Evolutionary conservation across 345 rosid species (phyloP), one percentile per base, ranked within the genome.

Genomic region (Anastatica hierochuntica): DNA sequence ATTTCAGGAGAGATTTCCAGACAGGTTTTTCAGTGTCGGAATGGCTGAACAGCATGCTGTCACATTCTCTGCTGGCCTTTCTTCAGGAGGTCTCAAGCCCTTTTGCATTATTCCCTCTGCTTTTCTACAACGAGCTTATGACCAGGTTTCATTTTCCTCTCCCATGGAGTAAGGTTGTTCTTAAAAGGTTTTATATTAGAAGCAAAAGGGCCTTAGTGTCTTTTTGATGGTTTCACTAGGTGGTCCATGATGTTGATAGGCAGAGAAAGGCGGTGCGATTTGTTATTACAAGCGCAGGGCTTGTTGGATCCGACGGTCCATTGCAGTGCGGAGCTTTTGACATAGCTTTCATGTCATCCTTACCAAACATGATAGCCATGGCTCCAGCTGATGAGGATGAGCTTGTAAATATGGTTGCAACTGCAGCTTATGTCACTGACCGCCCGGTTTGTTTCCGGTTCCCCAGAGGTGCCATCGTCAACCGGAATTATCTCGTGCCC

Each of bases 361-460:
- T 90, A 74, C 98, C 98, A 53, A 90, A 80, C 74, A 90, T 90
- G 97, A 75, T 90, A 62, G 83, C 86, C 52, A 86, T 90, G 98
- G 98, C 98, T 24, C 95, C 98, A 49, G 78, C 96, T 1, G 71
- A 86, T 23, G 98, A 86, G 73, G 83, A 82, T 55, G 92, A 84
- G 79, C 81, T 90, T 47, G 79, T 79, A 21, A 68, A 79, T 72
- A 90, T 90, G 98, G 90, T 90, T 63, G 84, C 94, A 27, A 90
- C 94, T 57, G 96, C 96, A 30, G 83, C 72, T 64, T 33, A 50
- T 21, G 56, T 80, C 41, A 62, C 83, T 69, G 96, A 86, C 75
- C 81, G 69, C 4, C 98, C 96, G 0, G 72, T 82, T 69, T 86
- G 98, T 76, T 84, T 86, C 63, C 83, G 98, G 17, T 90, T 78